These are phyloP conservation scores for Vaccinium corymbosum DNA, from an alignment of 148 eudicot genomes.

Conservation along the genomic window DNA sequence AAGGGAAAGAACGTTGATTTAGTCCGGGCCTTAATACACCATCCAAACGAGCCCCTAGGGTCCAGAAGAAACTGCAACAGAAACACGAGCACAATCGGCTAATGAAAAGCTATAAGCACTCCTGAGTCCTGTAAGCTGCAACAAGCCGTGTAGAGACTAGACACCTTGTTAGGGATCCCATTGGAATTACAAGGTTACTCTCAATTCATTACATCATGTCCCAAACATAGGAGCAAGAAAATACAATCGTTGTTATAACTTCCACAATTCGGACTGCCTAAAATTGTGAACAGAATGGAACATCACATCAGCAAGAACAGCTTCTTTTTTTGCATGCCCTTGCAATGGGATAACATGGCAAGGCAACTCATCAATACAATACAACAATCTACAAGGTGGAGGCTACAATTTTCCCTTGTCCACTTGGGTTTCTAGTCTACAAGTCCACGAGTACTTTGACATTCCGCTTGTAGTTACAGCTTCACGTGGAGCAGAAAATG, in stretches of 20 bases:
- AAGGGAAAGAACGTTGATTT: too few relatives aligned
- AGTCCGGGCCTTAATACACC: too few relatives aligned
- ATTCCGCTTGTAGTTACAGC: neutral
- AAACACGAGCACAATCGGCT: neutral
- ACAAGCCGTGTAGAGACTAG: neutral
- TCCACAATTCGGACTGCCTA: neutral
- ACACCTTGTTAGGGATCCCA: neutral
- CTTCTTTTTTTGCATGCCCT: constrained; percentile 4
- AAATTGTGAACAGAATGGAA: neutral
- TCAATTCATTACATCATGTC: neutral
- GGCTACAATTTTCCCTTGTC: neutral
- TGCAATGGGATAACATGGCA: neutral
- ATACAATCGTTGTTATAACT: neutral
- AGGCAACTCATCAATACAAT: neutral
- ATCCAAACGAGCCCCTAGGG: too few relatives aligned
- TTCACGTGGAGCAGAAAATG: neutral
- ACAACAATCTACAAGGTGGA: neutral
- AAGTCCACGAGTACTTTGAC: neutral
- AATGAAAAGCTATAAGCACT: neutral
- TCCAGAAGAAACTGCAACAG: neutral
- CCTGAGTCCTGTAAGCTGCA: neutral
- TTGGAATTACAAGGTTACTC: neutral
- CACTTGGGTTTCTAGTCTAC: neutral
- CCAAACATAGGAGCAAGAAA: neutral
- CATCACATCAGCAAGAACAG: neutral